A percentile compares a stretch with the other conserved stretches of the same genome.
These are phyloP conservation scores for Truncatella angustata DNA, from an alignment of 2,329 filamentous ascomycete genomes.

Conservation along the genomic window DNA sequence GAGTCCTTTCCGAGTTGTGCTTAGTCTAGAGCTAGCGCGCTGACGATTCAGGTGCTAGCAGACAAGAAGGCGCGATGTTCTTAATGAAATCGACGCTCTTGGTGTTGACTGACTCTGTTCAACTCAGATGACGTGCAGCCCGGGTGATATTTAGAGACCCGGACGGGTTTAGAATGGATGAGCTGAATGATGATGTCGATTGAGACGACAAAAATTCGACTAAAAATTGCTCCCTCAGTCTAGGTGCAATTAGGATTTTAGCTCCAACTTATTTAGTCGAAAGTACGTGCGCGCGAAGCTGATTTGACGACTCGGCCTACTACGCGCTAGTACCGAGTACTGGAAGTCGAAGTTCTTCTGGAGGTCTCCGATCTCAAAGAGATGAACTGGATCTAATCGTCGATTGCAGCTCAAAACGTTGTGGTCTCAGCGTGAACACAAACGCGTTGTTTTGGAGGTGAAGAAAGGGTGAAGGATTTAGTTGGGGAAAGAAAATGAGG, in stretches of 20 bases:
- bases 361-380: not conserved
- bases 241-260: conserved; percentile 5
- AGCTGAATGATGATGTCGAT: conserved; percentile 4
- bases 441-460: not conserved
- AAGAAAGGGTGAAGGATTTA: not conserved
- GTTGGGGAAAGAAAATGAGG: not conserved
- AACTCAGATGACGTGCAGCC: conserved; percentile 5
- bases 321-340: conserved; percentile 4
- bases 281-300: conserved; percentile 3
- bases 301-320: conserved; percentile 3
- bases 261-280: not conserved
- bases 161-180: not conserved
- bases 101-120: conserved; percentile 2
- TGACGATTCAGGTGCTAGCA: conserved; percentile 4
- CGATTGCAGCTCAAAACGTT: not conserved
- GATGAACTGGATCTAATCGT: not conserved
- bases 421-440: not conserved
- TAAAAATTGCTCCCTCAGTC: not conserved
- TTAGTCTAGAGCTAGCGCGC: conserved; percentile 6
- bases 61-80: conserved; percentile 1
- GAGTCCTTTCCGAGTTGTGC: conserved; percentile 2
- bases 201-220: not conserved
- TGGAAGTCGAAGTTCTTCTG: too few species aligned
- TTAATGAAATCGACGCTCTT: not conserved
- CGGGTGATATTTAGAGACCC: not conserved